Conservation (phyloP, 768 basidiomycete genomes). For the Tylopilus plumbeoviolaceoides region DNA sequence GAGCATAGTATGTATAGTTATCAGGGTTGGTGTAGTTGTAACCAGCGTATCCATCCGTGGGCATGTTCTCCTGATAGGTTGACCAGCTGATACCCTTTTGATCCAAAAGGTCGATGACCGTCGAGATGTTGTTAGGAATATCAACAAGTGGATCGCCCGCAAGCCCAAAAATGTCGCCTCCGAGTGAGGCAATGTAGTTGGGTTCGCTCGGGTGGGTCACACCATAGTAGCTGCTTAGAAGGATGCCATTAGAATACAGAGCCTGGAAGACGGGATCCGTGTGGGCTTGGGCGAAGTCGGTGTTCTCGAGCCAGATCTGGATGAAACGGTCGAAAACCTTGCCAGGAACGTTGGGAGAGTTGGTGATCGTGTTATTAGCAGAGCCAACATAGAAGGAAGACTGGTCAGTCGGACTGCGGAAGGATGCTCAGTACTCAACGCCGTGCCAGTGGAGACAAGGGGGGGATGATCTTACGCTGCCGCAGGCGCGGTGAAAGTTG, state of each 20-base stretch:
- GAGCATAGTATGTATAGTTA: constrained; percentile 47
- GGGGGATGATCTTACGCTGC: constrained; percentile 18
- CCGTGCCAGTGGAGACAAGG: background rate
- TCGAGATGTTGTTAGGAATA: constrained; percentile 48
- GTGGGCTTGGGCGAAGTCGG: constrained; percentile 40
- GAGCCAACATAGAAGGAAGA: constrained; percentile 39
- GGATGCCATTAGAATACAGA: constrained; percentile 48
- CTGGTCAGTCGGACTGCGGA: constrained; percentile 24
- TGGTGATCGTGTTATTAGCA: constrained; percentile 41
- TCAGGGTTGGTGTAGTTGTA: constrained; percentile 32
- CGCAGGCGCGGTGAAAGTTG: constrained; percentile 29
- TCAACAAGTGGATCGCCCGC: constrained; percentile 33
- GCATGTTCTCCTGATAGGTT: constrained; percentile 58
- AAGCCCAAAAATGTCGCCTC: constrained; percentile 54
- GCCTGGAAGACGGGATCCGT: constrained; percentile 28
- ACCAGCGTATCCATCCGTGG: constrained; percentile 43
- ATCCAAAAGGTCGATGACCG: constrained; percentile 58
- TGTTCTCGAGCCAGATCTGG: constrained; percentile 63
- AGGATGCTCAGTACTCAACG: constrained; percentile 4
- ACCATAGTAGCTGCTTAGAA: constrained; percentile 42
- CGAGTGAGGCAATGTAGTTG: constrained; percentile 47
- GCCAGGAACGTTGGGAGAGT: constrained; percentile 36
- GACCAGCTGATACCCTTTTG: constrained; percentile 55
- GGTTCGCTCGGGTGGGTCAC: constrained; percentile 61
- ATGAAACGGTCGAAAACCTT: constrained; percentile 46